Base-by-base conservation (phyloP, 1,284 basidiomycete species). In the Microstroma glucosiphilum region DNA sequence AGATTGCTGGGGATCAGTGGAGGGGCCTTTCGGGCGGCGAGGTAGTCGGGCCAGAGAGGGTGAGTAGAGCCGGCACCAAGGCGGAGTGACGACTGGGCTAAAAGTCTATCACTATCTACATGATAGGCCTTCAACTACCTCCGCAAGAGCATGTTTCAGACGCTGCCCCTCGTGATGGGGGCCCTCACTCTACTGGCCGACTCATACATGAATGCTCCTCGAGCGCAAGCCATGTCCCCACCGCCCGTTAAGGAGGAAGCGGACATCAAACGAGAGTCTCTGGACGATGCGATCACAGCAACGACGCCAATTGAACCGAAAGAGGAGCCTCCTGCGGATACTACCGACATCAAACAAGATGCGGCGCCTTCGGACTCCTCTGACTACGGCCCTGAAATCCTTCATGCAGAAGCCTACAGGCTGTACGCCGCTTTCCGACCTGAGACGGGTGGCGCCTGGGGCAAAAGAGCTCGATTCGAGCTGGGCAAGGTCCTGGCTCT, bases 1-100 rank as follows among this genome's bases (percentile, higher is more conserved):
- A 85, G 72, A 88, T 84, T 42, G 86, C 85, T 69, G 66, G 71
- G 82, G 84, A 63, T 82, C 85, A 81, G 65, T 96, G 92, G 88
- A 86, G 91, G 25, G 94, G 89, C 0, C 85, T 97, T 40, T 84
- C 86, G 15, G 84, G 86, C 53, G 87, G 87, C 15, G 82, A 84
- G 13, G 88, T 90, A 6, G 86, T 88, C 9, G 82, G 85, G 55
- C 92, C 93, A 0, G 83, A 84, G 53, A 80, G 84, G 42, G 81
- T 81, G 61, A 63, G 80, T 65, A n/a, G 56, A 4, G 1, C 6
- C 2, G 41, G 56, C 17, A 7, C 37, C 43, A 12, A 3, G 6
- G 43, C 15, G 43, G 43, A 17, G 41, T 43, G 11, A 43, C n/a
- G 41, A 43, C 41, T 43, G 41, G 11, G n/a, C n/a, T n/a, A n/a